Percentiles rank a stretch among this genome's conserved stretches.
These are phyloP conservation scores for Trichophyton equinum DNA, from an alignment of 2,329 filamentous ascomycete genomes.

Conservation along the genomic window DNA sequence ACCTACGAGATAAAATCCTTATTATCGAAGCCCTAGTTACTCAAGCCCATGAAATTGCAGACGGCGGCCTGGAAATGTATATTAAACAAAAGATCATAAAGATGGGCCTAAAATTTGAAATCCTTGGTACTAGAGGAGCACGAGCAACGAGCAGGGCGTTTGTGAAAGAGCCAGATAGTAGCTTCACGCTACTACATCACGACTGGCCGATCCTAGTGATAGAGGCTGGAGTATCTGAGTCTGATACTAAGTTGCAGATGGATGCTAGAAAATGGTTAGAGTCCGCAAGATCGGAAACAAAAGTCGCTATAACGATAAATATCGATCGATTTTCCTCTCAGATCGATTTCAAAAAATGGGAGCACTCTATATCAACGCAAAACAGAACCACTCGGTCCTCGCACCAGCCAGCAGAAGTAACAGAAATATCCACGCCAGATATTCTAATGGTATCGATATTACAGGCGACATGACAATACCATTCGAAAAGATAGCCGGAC, in stretches of 20 bases:
- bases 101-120: not conserved
- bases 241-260: not conserved
- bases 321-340: not conserved
- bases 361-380: not conserved
- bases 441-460: not conserved
- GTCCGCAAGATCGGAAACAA: not conserved
- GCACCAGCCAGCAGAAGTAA: not conserved
- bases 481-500: not conserved
- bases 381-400: not conserved
- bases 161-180: not conserved
- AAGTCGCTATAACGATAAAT: slow-evolving; percentile 3
- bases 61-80: not conserved
- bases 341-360: not conserved
- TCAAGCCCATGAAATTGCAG: not conserved
- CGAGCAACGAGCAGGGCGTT: not conserved
- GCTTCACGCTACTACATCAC: not conserved
- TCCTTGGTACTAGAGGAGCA: not conserved
- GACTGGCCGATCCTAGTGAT: not conserved
- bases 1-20: not conserved
- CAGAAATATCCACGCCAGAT: not conserved
- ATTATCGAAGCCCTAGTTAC: not conserved
- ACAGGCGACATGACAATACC: not conserved
- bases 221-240: slow-evolving; percentile 1
- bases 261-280: slow-evolving; percentile 5
- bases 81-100: not conserved